Conservation (phyloP, 2,329 filamentous ascomycete genomes). For the Ophiostoma piceae region DNA sequence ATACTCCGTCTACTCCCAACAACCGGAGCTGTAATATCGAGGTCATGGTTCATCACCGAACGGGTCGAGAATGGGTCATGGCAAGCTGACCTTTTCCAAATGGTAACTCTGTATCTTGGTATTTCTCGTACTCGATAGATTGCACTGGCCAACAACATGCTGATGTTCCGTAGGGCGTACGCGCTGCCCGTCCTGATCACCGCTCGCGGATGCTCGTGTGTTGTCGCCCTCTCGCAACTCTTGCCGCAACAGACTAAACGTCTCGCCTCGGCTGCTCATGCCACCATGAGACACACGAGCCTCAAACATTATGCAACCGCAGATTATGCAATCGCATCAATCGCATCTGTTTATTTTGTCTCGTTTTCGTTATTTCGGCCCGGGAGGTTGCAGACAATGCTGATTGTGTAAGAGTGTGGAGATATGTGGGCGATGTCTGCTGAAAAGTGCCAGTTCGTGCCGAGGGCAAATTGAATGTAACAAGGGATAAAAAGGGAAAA, state of each 20-base stretch:
- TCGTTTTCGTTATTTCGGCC: too few relatives aligned
- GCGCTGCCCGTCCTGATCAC: background rate
- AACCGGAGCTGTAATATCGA: conserved; percentile 2
- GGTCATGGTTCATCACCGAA: conserved; percentile 17
- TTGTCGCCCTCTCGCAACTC: background rate
- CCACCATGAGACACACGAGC: conserved; percentile 8
- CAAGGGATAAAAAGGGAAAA: background rate
- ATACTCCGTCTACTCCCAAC: background rate
- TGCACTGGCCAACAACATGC: background rate
- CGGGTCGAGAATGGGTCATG: conserved; percentile 15
- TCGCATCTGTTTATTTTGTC: background rate
- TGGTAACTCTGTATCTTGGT: background rate
- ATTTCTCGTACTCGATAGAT: background rate
- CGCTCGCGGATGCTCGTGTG: background rate
- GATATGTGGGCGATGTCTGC: conserved; percentile 3
- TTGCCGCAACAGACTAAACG: background rate
- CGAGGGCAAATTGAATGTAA: background rate
- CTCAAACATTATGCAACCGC: background rate
- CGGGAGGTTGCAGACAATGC: conserved; percentile 7
- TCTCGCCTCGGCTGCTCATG: background rate
- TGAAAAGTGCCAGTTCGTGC: background rate
- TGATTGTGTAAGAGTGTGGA: background rate
- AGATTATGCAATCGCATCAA: background rate
- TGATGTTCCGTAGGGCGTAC: background rate
- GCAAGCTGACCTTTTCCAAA: conserved; percentile 3